Evolutionary conservation across 169 alveolate species (phyloP).

Genomic region (Plasmodium gallinaceum): DNA sequence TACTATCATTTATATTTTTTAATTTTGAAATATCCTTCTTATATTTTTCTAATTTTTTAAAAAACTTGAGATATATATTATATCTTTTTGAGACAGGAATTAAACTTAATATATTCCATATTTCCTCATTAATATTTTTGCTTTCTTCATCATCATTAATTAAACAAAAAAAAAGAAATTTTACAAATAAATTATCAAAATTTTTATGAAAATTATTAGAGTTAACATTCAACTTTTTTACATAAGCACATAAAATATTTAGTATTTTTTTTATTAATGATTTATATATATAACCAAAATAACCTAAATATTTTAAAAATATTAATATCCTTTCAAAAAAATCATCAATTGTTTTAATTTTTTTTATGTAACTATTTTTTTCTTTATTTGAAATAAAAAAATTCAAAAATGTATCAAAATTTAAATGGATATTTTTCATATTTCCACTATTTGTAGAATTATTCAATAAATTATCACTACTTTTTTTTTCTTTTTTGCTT

Average conservation of each 20-base stretch:
- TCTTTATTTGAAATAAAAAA: not conserved
- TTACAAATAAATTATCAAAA: slow-evolving; percentile 26
- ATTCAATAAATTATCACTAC: not conserved
- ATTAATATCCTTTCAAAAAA: slow-evolving; percentile 16
- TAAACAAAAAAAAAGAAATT: slow-evolving; percentile 19
- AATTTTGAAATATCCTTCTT: slow-evolving; percentile 12
- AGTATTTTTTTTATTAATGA: slow-evolving; percentile 11
- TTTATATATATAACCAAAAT: slow-evolving; percentile 31
- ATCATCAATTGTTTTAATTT: slow-evolving; percentile 16
- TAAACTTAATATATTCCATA: slow-evolving; percentile 35
- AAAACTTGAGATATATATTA: slow-evolving; percentile 40
- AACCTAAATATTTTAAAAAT: slow-evolving; percentile 30
- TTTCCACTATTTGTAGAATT: not conserved
- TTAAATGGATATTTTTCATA: not conserved
- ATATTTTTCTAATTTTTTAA: slow-evolving; percentile 15
- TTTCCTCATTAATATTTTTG: not conserved
- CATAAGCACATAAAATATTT: slow-evolving; percentile 8
- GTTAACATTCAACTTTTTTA: not conserved
- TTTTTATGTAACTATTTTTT: slow-evolving; percentile 18
- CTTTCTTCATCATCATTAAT: slow-evolving; percentile 17
- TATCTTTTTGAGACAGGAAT: slow-evolving; percentile 47
- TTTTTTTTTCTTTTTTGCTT: not conserved
- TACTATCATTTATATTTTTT: not conserved
- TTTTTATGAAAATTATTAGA: slow-evolving; percentile 2
- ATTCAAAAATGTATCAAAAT: slow-evolving; percentile 3